Evolutionary conservation across 2,329 filamentous ascomycete genomes (phyloP).

Genomic region (Eutypa lata): DNA sequence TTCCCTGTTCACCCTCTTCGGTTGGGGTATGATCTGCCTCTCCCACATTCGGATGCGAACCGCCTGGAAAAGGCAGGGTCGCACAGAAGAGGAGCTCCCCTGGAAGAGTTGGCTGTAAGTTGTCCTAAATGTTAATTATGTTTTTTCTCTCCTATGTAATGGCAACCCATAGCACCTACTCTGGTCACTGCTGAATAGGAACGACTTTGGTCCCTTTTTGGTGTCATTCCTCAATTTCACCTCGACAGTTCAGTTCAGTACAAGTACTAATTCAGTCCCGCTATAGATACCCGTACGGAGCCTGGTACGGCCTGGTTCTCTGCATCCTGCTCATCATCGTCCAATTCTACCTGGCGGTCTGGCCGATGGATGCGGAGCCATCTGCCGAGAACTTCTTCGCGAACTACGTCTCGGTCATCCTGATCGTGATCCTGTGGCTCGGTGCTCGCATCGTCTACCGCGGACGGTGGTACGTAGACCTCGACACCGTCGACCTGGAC

Average conservation of each 20-base stretch:
- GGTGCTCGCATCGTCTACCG: conserved; percentile 37
- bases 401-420: conserved; percentile 41
- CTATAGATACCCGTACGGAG: conserved; percentile 34
- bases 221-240: no score
- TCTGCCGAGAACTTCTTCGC: conserved; percentile 42
- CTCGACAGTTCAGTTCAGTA: no score
- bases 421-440: conserved; percentile 38
- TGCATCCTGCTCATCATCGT: conserved; percentile 42
- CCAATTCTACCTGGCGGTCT: conserved; percentile 46
- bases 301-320: conserved; percentile 41
- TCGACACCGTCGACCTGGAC: conserved; percentile 17
- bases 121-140: no score
- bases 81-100: conserved; percentile 32
- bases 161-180: no score
- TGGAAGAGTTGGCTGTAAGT: conserved; percentile 38
- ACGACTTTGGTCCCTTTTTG: no score
- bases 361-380: conserved; percentile 33
- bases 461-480: conserved; percentile 29
- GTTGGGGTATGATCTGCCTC: conserved; percentile 41
- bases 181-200: no score
- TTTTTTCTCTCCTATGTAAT: no score
- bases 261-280: not conserved
- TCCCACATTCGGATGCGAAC: conserved; percentile 40
- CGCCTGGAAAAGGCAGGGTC: conserved; percentile 39
- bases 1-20: conserved; percentile 41